phyloP scores from a whole-genome alignment of 2,329 filamentous ascomycete species.

The Chalaropsis ovoidea region DNA sequence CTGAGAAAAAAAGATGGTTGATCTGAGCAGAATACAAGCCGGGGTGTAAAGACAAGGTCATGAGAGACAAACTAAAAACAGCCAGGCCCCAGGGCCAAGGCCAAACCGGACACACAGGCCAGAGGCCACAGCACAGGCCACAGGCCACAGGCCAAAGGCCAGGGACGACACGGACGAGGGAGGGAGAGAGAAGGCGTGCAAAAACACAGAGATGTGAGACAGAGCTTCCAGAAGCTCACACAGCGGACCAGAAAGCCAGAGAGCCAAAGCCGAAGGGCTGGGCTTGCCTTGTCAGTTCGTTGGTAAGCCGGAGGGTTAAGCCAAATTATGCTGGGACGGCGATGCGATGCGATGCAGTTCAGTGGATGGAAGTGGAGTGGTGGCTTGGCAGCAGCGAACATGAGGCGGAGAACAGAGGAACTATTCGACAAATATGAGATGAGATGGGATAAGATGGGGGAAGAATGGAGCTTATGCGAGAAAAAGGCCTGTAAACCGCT shows the following conservation, averaged over 20 bases:
- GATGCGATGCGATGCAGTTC: not conserved
- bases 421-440: too few species aligned
- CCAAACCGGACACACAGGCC: not conserved
- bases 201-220: not conserved
- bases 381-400: not conserved
- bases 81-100: not conserved
- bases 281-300: not conserved
- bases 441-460: not conserved
- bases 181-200: not conserved
- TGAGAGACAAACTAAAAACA: not conserved
- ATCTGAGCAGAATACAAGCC: not conserved
- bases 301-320: not conserved
- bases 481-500: not conserved
- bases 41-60: not conserved
- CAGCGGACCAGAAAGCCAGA: not conserved
- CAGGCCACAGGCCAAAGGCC: not conserved
- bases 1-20: not conserved
- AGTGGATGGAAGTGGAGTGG: not conserved
- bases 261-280: not conserved
- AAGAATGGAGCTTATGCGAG: not conserved
- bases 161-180: not conserved
- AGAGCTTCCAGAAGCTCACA: conserved; percentile 2
- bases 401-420: too few species aligned
- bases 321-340: not conserved
- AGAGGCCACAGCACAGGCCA: not conserved